Evolutionary conservation across 1,284 basidiomycete genomes (phyloP).

Genomic region (Cutaneotrichosporon cutaneum): DNA sequence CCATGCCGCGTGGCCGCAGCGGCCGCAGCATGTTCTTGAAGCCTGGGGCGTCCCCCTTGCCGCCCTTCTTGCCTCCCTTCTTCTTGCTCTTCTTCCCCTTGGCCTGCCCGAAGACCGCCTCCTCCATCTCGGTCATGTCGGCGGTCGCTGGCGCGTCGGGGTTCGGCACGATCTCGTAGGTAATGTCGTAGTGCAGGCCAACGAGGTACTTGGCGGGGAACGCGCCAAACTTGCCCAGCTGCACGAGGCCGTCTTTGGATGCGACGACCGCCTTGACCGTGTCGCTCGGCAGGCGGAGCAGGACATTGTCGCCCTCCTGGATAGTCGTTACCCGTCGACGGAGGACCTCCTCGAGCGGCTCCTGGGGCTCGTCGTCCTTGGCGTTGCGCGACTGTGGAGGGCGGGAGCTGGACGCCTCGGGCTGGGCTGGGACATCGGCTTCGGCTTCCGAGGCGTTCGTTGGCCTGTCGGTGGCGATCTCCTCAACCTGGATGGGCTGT

Average conservation of each 20-base stretch:
- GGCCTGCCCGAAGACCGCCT: conserved; percentile 31
- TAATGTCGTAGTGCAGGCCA: conserved; percentile 55
- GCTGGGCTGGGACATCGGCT: background rate
- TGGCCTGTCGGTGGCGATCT: background rate
- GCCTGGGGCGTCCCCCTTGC: conserved; percentile 31
- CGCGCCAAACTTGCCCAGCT: conserved; percentile 55
- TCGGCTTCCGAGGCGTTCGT: background rate
- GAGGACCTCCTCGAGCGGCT: conserved; percentile 41
- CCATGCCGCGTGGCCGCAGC: conserved; percentile 33
- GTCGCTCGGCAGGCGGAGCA: conserved; percentile 54
- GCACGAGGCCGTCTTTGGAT: conserved; percentile 44
- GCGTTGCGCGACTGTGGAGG: background rate
- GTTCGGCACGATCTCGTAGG: conserved; percentile 52
- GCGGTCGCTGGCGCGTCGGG: conserved; percentile 4
- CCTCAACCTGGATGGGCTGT: background rate
- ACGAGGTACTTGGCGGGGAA: conserved; percentile 53
- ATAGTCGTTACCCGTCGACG: conserved; percentile 46
- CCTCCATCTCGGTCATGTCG: conserved; percentile 12
- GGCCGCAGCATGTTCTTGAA: conserved; percentile 46
- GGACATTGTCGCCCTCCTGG: conserved; percentile 53
- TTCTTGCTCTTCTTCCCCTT: conserved; percentile 40
- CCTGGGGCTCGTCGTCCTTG: conserved; percentile 15
- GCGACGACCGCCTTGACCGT: conserved; percentile 53
- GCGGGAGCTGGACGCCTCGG: background rate
- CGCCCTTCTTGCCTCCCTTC: conserved; percentile 28